phyloP scores from a whole-genome alignment of 768 basidiomycete genomes.

The Exidia glandulosa region DNA sequence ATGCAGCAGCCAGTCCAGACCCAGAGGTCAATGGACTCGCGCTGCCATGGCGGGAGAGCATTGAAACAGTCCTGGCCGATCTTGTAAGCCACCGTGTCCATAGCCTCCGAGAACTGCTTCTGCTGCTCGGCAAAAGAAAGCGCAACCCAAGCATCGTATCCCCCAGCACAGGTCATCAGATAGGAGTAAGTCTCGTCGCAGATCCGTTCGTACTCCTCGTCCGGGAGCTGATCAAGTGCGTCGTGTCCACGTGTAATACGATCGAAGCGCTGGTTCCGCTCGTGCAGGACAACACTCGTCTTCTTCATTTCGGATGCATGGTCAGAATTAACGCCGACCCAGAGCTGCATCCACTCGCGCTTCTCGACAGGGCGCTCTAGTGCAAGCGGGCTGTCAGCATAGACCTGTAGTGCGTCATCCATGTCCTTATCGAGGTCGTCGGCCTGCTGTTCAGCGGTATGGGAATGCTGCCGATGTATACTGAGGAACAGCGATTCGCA shows the following conservation, averaged over 20 bases:
- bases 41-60: neutral
- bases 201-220: neutral
- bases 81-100: neutral
- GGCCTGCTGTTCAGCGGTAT: neutral
- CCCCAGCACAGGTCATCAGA: neutral
- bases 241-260: neutral
- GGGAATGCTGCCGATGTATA: neutral
- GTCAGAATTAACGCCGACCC: neutral
- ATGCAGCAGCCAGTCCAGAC: constrained; percentile 2
- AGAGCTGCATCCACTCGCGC: neutral
- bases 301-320: neutral
- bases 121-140: neutral
- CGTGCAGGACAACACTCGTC: neutral
- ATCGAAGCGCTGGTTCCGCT: neutral
- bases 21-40: neutral
- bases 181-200: neutral
- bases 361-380: neutral
- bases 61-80: neutral
- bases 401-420: neutral
- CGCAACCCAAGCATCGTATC: neutral
- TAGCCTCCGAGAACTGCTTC: neutral
- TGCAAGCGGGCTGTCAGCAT: neutral
- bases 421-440: neutral
- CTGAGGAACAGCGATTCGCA: neutral
- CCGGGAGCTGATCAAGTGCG: neutral